Percentiles rank a stretch among this genome's conserved stretches.
Conservation (phyloP, 345 rosid species). For the Pseudoturritis turrita region DNA sequence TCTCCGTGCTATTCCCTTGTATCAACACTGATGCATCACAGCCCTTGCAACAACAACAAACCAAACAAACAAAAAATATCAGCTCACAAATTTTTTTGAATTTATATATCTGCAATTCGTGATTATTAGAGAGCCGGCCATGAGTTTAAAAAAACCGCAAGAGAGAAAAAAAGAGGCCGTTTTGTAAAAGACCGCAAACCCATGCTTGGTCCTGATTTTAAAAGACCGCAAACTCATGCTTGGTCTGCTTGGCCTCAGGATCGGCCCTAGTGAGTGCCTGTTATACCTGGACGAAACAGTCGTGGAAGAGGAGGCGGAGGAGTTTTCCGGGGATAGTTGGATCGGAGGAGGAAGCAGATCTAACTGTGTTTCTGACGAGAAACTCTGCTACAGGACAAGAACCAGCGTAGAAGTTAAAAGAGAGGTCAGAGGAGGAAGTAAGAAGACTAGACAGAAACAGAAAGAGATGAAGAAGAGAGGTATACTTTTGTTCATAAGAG, state of each 20-base stretch:
- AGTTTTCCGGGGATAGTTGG: slow-evolving; percentile 78
- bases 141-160: too few species aligned
- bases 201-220: too few species aligned
- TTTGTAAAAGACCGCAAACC: too few species aligned
- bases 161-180: too few species aligned
- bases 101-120: too few species aligned
- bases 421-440: slow-evolving; percentile 30
- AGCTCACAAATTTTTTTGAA: too few species aligned
- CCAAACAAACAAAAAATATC: too few species aligned
- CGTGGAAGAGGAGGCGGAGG: slow-evolving; percentile 77
- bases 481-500: slow-evolving; percentile 36
- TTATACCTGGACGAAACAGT: slow-evolving; percentile 70
- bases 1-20: slow-evolving; percentile 71
- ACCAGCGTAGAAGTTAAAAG: slow-evolving; percentile 58
- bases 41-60: slow-evolving; percentile 42
- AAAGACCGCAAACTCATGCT: too few species aligned
- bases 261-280: background rate
- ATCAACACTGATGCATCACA: slow-evolving; percentile 79
- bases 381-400: slow-evolving; percentile 68
- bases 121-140: too few species aligned
- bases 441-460: slow-evolving; percentile 15
- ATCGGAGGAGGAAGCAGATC: slow-evolving; percentile 60
- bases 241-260: too few species aligned
- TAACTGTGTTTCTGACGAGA: slow-evolving; percentile 55
- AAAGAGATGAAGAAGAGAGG: slow-evolving; percentile 1